Base-by-base conservation (phyloP, 2,329 filamentous ascomycete species). In the Cladophialophora yegresii region DNA sequence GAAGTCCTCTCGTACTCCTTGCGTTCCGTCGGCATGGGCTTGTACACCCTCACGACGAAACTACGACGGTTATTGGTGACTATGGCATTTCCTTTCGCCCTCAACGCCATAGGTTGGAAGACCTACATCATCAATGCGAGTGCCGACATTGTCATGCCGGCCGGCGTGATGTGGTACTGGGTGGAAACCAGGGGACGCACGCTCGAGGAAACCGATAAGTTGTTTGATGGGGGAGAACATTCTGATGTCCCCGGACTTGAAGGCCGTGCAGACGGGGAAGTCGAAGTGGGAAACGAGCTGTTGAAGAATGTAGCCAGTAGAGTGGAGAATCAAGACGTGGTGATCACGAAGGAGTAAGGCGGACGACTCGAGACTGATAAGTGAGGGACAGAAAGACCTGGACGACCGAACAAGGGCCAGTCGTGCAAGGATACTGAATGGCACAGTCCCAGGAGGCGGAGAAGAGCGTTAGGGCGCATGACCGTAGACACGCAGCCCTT, bases 41-140 rank as follows among this genome's bases (percentile, higher is more conserved):
- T 65, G 36, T 61, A 53, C 30, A 54, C 50, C 6, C 45, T 45
- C 22, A 54, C 57, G 9, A 57, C 33, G 45, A 53, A 55, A 36
- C 33, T 57, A 0, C 26, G 68, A 62, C 73, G 78, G 30, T 70
- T 79, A 4, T 62, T 80, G 0, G 73, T 77, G 33, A 75, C 75
- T 10, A 59, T 59, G 57, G 57, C 57, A 6, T 59, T 59, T 16
- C 78, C 79, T 1, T 80, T 80, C 57, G 77, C 77, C 0, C 69
- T 81, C 0, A 70, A 71, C 2, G 77, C 75, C 40, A 80, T 81
- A 20, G 79, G 78, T 1, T 82, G 77, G 77, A 79, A 77, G 65
- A 78, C 78, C 73, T 83, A 80, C 64, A 80, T 83, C 69, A 75
- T 83, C 58, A 83, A 82, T 62, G 80, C 73, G 3, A 74, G 74